Evolutionary conservation across 2,329 filamentous ascomycete species (phyloP), one percentile per base, ranked within the genome.

Genomic region (Exophiala dermatitidis): DNA sequence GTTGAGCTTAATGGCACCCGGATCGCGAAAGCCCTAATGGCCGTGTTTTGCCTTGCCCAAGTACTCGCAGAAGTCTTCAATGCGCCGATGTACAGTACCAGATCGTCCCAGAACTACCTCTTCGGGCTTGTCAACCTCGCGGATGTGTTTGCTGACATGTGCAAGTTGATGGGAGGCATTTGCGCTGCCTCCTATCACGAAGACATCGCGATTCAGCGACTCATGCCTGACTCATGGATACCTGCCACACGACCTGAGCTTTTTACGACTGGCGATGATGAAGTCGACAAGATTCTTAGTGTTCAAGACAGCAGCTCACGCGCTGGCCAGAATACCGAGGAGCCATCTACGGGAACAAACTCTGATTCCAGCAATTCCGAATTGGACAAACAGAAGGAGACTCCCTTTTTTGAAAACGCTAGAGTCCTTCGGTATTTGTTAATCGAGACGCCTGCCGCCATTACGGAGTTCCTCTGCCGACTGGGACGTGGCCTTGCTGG

Each of bases 381-480:
- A 36, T 67, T 69, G 28, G 62, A 63, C 30, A 63, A 62, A 43
- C 67, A 69, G 49, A 65, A 68, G 37, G 64, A 67, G 30, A 65
- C 57, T 41, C 67, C 73, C 32, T 69, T 74, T 42, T 84, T 84
- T 67, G 82, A 86, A 66, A 98, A 97, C 67, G 89, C 85, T 38
- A 82, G 86, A 65, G 84, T 81, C 8, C 76, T 97, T 42, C 81
- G 85, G 36, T 84, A 84, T 60, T 74, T 97, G 7, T 77, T 97
- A 8, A 85, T 86, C 63, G 84, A 88, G 33, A 80, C 94, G 62
- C 84, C 90, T 26, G 83, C 83, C 5, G 84, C 85, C 2, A 85
- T 90, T n/a, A 86, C 88, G 12, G 84, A 86, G 0, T 86, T 97
- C 62, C 86, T 95, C 66, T 88, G 95, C 64, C 85, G 83, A 1